phyloP scores from a whole-genome alignment of 164 flowering plant species.

The Tinospora cordifolia region DNA sequence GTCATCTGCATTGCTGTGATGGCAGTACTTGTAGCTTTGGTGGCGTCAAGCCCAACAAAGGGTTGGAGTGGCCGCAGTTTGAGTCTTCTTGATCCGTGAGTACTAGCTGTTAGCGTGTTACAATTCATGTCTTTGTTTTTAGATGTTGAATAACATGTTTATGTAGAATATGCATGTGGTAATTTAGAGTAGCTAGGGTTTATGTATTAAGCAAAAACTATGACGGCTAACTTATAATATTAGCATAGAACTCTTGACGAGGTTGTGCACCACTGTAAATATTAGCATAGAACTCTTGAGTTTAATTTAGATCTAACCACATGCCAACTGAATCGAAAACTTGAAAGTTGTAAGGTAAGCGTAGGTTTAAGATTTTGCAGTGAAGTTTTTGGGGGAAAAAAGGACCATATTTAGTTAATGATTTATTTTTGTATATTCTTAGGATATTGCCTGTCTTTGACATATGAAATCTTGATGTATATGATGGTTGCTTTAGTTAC shows the following conservation, averaged over 20 bases:
- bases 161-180: neutral
- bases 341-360: too few relatives aligned
- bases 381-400: too few relatives aligned
- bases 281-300: too few relatives aligned
- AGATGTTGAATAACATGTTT: neutral
- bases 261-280: too few relatives aligned
- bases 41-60: slow-evolving; percentile 97
- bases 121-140: neutral
- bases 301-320: too few relatives aligned
- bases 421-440: too few relatives aligned
- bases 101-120: neutral
- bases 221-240: too few relatives aligned
- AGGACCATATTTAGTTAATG: too few relatives aligned
- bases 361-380: too few relatives aligned
- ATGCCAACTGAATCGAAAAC: too few relatives aligned
- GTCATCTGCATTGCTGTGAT: slow-evolving; percentile 61
- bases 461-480: neutral
- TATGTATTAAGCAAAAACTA: too few relatives aligned
- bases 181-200: neutral
- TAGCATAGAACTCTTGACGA: too few relatives aligned
- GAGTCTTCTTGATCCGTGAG: slow-evolving; percentile 99
- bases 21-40: slow-evolving; percentile 77
- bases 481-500: neutral
- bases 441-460: neutral
- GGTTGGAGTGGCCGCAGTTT: slow-evolving; percentile 99